These are phyloP conservation scores for Gynostemma pentaphyllum DNA, from an alignment of 306 rosid species.

Conservation along the genomic window DNA sequence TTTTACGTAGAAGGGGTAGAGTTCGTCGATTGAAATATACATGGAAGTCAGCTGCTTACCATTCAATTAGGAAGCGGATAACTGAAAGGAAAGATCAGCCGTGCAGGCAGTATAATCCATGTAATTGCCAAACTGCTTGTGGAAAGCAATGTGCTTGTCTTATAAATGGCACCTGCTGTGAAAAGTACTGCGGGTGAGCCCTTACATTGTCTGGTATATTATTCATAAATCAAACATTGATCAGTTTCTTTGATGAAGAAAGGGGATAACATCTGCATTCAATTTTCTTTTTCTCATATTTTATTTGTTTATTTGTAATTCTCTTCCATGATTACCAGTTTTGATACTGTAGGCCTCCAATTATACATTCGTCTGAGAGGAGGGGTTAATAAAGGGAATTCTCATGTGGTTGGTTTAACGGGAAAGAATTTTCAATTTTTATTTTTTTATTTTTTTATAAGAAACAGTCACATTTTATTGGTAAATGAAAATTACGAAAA, in stretches of 20 bases:
- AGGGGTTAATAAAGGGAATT: no score
- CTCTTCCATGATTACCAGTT: background rate
- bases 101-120: conserved; percentile 95
- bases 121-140: conserved; percentile 88
- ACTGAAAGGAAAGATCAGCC: conserved; percentile 97
- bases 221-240: background rate
- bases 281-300: background rate
- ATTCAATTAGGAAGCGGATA: conserved; percentile 90
- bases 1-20: conserved; percentile 90
- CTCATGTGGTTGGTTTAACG: no score
- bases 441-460: no score
- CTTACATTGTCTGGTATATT: background rate
- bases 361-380: no score
- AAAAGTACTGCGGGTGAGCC: conserved; percentile 96
- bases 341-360: no score
- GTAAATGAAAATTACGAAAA: no score
- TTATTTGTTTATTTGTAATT: background rate
- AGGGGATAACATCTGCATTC: background rate
- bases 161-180: conserved; percentile 91
- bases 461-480: no score
- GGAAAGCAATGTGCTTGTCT: conserved; percentile 97
- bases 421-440: no score
- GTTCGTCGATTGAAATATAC: conserved; percentile 97
- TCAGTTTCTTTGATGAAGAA: background rate
- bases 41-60: conserved; percentile 97